Percentiles rank a stretch among this genome's conserved stretches.
phyloP scores from a whole-genome alignment of 1,284 basidiomycete species.

The Irpex rosettiformis region DNA sequence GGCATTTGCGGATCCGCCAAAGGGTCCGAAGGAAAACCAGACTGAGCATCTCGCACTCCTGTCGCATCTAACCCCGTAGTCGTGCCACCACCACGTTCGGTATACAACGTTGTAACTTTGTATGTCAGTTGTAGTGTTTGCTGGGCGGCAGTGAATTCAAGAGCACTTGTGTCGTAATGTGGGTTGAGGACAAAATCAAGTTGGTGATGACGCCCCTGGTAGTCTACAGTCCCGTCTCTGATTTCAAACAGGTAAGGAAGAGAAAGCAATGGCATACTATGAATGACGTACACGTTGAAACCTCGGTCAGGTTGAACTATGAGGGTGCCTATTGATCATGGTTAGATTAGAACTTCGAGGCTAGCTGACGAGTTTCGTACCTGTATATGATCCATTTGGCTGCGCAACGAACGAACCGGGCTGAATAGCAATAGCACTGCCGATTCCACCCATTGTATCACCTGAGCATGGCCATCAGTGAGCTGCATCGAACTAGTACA shows the following conservation, averaged over 20 bases:
- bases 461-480: conserved; percentile 20
- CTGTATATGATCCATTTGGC: conserved; percentile 30
- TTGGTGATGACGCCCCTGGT: conserved; percentile 53
- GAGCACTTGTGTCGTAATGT: conserved; percentile 44
- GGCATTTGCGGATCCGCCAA: conserved; percentile 38
- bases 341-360: background rate
- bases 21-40: conserved; percentile 25
- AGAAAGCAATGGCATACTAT: no score
- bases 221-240: conserved; percentile 57
- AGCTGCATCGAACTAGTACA: background rate
- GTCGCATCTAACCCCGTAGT: conserved; percentile 64
- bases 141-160: conserved; percentile 48
- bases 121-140: conserved; percentile 55
- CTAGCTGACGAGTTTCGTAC: background rate
- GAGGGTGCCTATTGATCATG: conserved; percentile 32
- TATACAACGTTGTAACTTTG: conserved; percentile 49
- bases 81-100: conserved; percentile 44
- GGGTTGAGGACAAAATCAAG: conserved; percentile 59
- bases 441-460: conserved; percentile 36
- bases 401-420: conserved; percentile 25
- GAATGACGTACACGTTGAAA: conserved; percentile 35
- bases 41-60: conserved; percentile 39
- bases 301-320: conserved; percentile 48
- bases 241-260: background rate
- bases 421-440: conserved; percentile 35